These are phyloP conservation scores for Waltergamsia citrina DNA, from an alignment of 2,329 filamentous ascomycete genomes.

Conservation along the genomic window DNA sequence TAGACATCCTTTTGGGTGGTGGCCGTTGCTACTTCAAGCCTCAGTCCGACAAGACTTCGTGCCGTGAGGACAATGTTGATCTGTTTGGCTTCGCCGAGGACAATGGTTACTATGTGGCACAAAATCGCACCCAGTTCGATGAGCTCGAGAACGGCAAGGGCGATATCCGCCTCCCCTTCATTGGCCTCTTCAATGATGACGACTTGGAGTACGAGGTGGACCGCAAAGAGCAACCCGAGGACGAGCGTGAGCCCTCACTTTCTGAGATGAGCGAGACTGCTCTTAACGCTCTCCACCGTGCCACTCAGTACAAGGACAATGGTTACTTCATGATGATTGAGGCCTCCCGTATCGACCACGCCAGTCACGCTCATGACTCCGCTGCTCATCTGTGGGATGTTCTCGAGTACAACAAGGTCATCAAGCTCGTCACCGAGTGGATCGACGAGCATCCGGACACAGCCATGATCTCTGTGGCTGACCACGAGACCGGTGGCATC, in stretches of 20 bases:
- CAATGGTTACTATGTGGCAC: conserved; percentile 22
- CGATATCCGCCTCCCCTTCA: conserved; percentile 19
- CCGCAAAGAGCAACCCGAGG: conserved; percentile 11
- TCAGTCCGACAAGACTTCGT: conserved; percentile 19
- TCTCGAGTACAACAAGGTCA: conserved; percentile 24
- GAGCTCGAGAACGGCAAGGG: conserved; percentile 11
- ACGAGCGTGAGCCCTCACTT: conserved; percentile 10
- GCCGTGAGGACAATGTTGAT: conserved; percentile 23
- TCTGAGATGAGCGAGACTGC: conserved; percentile 18
- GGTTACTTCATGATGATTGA: conserved; percentile 22
- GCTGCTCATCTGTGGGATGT: conserved; percentile 37
- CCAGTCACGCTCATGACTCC: conserved; percentile 39
- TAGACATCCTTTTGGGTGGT: conserved; percentile 25
- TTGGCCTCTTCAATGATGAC: conserved; percentile 24
- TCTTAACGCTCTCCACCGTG: conserved; percentile 19
- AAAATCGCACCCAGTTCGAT: conserved; percentile 21
- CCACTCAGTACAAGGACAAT: conserved; percentile 16
- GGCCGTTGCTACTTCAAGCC: conserved; percentile 28
- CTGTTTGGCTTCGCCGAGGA: conserved; percentile 18
- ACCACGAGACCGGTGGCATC: conserved; percentile 27
- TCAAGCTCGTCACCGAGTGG: conserved; percentile 21
- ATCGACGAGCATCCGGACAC: conserved; percentile 25
- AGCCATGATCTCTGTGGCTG: conserved; percentile 23
- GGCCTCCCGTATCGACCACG: conserved; percentile 21
- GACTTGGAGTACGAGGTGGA: conserved; percentile 23